A percentile compares a stretch with the other conserved stretches of the same genome.
phyloP scores from a whole-genome alignment of 148 eudicot genomes.

The Fagopyrum tataricum region DNA sequence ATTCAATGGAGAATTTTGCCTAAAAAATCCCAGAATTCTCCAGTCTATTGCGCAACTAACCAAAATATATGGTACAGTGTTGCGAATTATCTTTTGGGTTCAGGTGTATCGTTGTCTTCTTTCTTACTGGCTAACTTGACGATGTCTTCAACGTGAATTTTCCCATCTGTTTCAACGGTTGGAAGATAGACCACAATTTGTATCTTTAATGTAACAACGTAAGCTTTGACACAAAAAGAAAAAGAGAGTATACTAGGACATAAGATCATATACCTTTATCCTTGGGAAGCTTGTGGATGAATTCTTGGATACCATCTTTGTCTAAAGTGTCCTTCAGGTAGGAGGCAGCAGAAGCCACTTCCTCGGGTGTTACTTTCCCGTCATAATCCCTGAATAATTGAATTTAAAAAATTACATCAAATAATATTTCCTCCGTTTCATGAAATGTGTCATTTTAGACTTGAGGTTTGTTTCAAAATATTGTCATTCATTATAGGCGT shows the following conservation, averaged over 20 bases:
- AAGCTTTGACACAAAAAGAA: too few species aligned
- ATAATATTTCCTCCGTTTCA: neutral
- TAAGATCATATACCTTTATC: conserved; percentile 32
- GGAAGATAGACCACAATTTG: neutral
- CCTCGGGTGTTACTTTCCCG: conserved; percentile 53
- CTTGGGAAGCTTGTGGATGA: conserved; percentile 50
- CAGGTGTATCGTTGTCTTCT: conserved; percentile 24
- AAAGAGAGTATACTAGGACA: neutral
- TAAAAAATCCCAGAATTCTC: neutral
- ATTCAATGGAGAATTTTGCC: neutral
- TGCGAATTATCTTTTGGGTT: conserved; percentile 21
- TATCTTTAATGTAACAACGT: neutral
- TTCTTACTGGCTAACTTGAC: conserved; percentile 33
- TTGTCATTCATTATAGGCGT: neutral
- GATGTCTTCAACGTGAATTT: conserved; percentile 46
- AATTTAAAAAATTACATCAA: neutral
- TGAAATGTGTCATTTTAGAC: too few species aligned
- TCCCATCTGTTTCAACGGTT: conserved; percentile 22
- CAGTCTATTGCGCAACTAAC: neutral
- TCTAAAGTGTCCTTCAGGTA: conserved; percentile 48
- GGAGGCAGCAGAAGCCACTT: conserved; percentile 50
- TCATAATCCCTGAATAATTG: conserved; percentile 36
- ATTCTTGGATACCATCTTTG: conserved; percentile 46
- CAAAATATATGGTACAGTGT: neutral
- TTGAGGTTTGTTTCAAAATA: neutral